These are phyloP conservation scores for Clarireedia hainanense DNA, from an alignment of 2,329 filamentous ascomycete species.

Conservation along the genomic window DNA sequence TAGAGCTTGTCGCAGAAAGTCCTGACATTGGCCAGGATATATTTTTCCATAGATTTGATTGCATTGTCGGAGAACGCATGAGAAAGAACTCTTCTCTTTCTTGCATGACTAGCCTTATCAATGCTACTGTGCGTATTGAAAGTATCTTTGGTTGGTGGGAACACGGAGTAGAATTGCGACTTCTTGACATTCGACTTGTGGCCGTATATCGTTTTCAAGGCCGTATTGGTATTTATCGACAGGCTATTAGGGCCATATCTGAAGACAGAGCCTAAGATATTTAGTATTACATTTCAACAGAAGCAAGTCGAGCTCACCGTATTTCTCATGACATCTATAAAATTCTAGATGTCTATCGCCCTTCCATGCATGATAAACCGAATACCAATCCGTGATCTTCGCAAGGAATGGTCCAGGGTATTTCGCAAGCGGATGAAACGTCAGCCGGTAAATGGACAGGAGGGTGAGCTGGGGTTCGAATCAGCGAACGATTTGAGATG, in stretches of 20 bases:
- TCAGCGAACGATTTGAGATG: neutral
- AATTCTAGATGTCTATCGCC: constrained; percentile 32
- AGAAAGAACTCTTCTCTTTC: constrained; percentile 56
- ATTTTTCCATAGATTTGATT: constrained; percentile 27
- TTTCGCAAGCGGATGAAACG: constrained; percentile 29
- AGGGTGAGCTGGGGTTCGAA: neutral
- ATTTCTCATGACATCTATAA: constrained; percentile 30
- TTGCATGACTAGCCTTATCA: constrained; percentile 59
- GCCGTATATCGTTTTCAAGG: constrained; percentile 60
- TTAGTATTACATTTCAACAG: neutral
- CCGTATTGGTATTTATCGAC: constrained; percentile 65
- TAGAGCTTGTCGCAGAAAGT: constrained; percentile 53
- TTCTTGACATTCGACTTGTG: constrained; percentile 58
- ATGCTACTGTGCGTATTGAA: constrained; percentile 68
- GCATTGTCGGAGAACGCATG: constrained; percentile 49
- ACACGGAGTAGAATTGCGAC: constrained; percentile 65
- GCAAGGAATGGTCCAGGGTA: constrained; percentile 32
- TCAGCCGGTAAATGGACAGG: constrained; percentile 33
- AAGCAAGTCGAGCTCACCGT: constrained; percentile 24
- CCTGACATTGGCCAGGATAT: constrained; percentile 30
- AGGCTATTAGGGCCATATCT: constrained; percentile 72
- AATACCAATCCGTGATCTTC: constrained; percentile 28
- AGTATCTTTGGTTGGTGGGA: constrained; percentile 54
- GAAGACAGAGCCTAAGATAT: constrained; percentile 46
- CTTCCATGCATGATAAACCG: constrained; percentile 31